These are phyloP conservation scores for Chytriomyces hyalinus DNA, from an alignment of 192 early-diverging fungal genomes.

Conservation along the genomic window DNA sequence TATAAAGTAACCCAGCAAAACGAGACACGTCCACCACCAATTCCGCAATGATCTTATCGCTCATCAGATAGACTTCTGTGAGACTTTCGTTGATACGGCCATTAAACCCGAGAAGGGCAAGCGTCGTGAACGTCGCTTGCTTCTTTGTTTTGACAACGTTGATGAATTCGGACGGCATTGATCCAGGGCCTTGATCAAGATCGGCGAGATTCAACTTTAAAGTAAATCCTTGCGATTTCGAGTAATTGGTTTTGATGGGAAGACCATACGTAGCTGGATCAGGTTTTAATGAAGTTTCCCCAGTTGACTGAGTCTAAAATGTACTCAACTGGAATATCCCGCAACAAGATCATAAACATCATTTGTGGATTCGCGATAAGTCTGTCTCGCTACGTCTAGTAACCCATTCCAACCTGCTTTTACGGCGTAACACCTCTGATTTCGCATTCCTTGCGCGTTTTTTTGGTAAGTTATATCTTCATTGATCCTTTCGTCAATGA, in stretches of 20 bases:
- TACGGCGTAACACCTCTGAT: conserved; percentile 87
- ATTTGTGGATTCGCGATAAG: conserved; percentile 76
- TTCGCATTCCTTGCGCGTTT: conserved; percentile 72
- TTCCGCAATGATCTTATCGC: conserved; percentile 54
- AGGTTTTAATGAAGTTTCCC: not conserved
- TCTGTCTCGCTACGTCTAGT: conserved; percentile 83
- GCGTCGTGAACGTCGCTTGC: conserved; percentile 69
- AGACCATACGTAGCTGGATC: conserved; percentile 59
- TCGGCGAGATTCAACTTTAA: conserved; percentile 56
- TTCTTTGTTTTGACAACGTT: conserved; percentile 73
- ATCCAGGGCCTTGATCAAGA: conserved; percentile 43
- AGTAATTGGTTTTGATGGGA: conserved; percentile 73
- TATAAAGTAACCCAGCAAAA: conserved; percentile 71
- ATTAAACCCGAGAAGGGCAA: conserved; percentile 83
- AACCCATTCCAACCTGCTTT: conserved; percentile 80
- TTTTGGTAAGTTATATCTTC: conserved; percentile 74
- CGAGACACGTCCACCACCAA: conserved; percentile 58
- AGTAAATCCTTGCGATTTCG: conserved; percentile 56
- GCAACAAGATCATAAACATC: conserved; percentile 71
- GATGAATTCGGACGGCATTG: conserved; percentile 72
- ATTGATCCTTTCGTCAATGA: conserved; percentile 59
- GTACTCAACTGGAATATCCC: conserved; percentile 39
- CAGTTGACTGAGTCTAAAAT: not conserved
- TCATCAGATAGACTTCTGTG: conserved; percentile 68
- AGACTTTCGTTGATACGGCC: conserved; percentile 80